phyloP scores from a whole-genome alignment of 2,329 filamentous ascomycete species.

The Geosmithia morbida region DNA sequence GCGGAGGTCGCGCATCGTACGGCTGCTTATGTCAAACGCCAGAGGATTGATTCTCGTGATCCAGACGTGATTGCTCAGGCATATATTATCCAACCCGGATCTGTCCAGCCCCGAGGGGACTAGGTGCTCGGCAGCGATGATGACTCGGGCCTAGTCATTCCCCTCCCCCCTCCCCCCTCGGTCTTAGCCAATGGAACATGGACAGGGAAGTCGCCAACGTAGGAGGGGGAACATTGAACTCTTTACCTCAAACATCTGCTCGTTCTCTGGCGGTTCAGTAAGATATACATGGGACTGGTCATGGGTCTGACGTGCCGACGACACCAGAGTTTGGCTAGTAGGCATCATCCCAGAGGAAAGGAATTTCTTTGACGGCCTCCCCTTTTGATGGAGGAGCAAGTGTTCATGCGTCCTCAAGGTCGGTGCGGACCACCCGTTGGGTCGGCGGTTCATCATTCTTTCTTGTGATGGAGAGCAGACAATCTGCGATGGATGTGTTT shows the following conservation, averaged over 20 bases:
- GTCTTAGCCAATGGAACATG: not conserved
- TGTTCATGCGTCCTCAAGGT: not conserved
- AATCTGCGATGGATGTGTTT: no score
- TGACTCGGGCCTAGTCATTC: slow-evolving; percentile 8
- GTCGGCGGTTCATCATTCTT: not conserved
- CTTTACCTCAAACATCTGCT: slow-evolving; percentile 8
- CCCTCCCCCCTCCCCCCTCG: no score
- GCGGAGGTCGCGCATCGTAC: slow-evolving; percentile 9
- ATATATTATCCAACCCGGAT: slow-evolving; percentile 12
- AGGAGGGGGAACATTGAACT: not conserved
- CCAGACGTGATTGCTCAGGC: slow-evolving; percentile 14
- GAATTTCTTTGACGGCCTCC: not conserved
- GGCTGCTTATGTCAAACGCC: slow-evolving; percentile 11
- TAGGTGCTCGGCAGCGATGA: slow-evolving; percentile 14
- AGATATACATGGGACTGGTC: not conserved
- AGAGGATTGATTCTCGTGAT: slow-evolving; percentile 11
- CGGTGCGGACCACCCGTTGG: not conserved
- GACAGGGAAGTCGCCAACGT: not conserved
- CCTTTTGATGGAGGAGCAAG: not conserved
- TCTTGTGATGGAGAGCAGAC: no score
- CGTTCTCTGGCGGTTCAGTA: slow-evolving; percentile 4
- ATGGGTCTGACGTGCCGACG: not conserved
- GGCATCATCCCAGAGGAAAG: not conserved
- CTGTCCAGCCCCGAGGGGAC: slow-evolving; percentile 11
- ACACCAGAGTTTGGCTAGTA: not conserved